Conservation (phyloP, 495 filamentous ascomycete species). For the Penicillium goetzii region DNA sequence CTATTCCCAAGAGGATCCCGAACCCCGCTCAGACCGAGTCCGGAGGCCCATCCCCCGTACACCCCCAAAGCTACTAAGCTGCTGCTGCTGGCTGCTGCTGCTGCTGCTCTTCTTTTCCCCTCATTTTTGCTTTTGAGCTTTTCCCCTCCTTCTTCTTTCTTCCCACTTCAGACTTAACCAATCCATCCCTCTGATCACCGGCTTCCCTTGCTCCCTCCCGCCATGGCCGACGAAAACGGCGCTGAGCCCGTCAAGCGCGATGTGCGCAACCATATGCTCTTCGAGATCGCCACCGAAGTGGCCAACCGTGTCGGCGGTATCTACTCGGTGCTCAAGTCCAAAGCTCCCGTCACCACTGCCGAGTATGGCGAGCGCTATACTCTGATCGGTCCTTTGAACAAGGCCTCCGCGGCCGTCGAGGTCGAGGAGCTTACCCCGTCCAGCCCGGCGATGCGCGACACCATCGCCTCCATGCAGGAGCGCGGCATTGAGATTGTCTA, state of each 20-base stretch:
- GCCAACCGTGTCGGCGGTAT: slow-evolving; percentile 98
- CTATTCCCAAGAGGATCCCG: slow-evolving; percentile 4
- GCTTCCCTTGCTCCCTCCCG: not conserved
- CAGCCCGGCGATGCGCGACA: slow-evolving; percentile 75
- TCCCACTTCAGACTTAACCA: not conserved
- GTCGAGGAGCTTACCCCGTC: slow-evolving; percentile 89
- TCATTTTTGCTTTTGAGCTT: slow-evolving; percentile 8
- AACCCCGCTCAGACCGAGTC: slow-evolving; percentile 38
- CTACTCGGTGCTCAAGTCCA: slow-evolving; percentile 98
- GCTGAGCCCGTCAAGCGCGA: slow-evolving; percentile 58
- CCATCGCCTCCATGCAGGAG: slow-evolving; percentile 86
- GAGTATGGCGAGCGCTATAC: slow-evolving; percentile 99
- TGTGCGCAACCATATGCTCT: slow-evolving; percentile 81
- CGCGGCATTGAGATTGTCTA: slow-evolving; percentile 90
- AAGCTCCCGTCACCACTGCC: slow-evolving; percentile 94
- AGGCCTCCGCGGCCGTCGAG: slow-evolving; percentile 89
- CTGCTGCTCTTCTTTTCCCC: slow-evolving; percentile 17
- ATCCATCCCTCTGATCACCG: not conserved
- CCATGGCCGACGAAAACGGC: slow-evolving; percentile 41
- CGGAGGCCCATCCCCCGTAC: slow-evolving; percentile 24
- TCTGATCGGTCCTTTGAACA: slow-evolving; percentile 91
- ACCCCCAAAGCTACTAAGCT: not conserved
- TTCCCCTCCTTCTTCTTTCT: slow-evolving; percentile 1
- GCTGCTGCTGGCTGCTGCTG: not conserved
- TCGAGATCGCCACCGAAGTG: slow-evolving; percentile 95